These are phyloP conservation scores for Xylaria curta DNA, from an alignment of 495 filamentous ascomycete genomes.

Conservation along the genomic window DNA sequence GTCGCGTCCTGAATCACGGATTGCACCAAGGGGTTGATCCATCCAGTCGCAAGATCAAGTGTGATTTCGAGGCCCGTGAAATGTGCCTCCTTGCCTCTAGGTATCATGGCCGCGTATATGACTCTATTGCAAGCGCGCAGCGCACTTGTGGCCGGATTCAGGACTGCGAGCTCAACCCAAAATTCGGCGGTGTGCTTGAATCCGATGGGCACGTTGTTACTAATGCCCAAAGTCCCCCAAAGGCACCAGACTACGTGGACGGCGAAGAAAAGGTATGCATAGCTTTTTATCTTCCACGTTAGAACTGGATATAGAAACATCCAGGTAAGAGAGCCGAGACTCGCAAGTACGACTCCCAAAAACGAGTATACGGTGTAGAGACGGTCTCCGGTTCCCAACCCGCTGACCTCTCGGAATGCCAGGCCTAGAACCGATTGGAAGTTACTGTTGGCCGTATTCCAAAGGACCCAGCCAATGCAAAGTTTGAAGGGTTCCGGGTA, in stretches of 20 bases:
- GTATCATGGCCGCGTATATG: constrained; percentile 34
- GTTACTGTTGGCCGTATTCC: constrained; percentile 35
- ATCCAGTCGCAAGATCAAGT: constrained; percentile 35
- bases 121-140: constrained; percentile 35
- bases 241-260: constrained; percentile 31
- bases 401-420: constrained; percentile 35
- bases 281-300: constrained; percentile 29
- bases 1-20: constrained; percentile 36
- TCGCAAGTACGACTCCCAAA: constrained; percentile 30
- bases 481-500: constrained; percentile 38
- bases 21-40: constrained; percentile 37
- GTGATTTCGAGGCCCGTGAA: constrained; percentile 37
- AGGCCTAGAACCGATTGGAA: constrained; percentile 27
- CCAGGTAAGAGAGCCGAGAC: constrained; percentile 31
- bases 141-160: constrained; percentile 32
- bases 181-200: constrained; percentile 37
- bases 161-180: constrained; percentile 34
- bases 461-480: constrained; percentile 39
- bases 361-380: constrained; percentile 36
- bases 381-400: constrained; percentile 26
- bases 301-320: constrained; percentile 30
- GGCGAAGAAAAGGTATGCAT: constrained; percentile 30
- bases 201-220: constrained; percentile 31
- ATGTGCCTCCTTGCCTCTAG: constrained; percentile 35
- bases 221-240: constrained; percentile 35